These are phyloP conservation scores for Lichtheimia hyalospora DNA, from an alignment of 371 early-diverging fungal species.

Conservation along the genomic window DNA sequence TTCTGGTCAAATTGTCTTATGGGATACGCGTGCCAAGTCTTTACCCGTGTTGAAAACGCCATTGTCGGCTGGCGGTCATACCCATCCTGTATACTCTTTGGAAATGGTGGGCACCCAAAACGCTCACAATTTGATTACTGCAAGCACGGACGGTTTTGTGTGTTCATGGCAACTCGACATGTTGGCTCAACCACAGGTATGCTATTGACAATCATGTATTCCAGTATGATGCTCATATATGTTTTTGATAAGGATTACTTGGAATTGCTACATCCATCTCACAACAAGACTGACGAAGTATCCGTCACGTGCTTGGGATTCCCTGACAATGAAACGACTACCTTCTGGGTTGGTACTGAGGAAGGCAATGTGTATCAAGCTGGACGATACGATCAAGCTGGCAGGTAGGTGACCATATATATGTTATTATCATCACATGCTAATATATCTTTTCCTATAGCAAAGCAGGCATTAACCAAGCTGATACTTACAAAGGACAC, in stretches of 20 bases:
- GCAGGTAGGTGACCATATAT: conserved; percentile 52
- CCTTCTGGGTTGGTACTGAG: conserved; percentile 96
- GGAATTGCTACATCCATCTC: conserved; percentile 74
- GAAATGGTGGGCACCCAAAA: conserved; percentile 93
- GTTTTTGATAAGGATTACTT: conserved; percentile 63
- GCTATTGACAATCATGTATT: neutral
- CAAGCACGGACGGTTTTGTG: conserved; percentile 92
- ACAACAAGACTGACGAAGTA: conserved; percentile 89
- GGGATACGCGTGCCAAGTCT: conserved; percentile 94
- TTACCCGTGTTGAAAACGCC: conserved; percentile 85
- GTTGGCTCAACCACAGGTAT: conserved; percentile 88
- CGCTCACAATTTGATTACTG: conserved; percentile 88
- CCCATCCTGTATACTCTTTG: conserved; percentile 92
- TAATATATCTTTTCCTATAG: conserved; percentile 34
- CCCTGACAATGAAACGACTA: conserved; percentile 88
- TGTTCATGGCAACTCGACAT: conserved; percentile 97
- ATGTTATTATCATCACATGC: neutral
- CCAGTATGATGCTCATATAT: neutral
- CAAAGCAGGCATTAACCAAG: conserved; percentile 90
- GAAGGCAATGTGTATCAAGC: conserved; percentile 92
- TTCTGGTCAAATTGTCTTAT: conserved; percentile 94
- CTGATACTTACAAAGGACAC: conserved; percentile 87
- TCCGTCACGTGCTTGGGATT: conserved; percentile 88
- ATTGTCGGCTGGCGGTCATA: conserved; percentile 90
- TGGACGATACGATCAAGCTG: conserved; percentile 92